A percentile compares a stretch with the other conserved stretches of the same genome.
phyloP scores from a whole-genome alignment of 768 basidiomycete species.

The Collybia nuda region DNA sequence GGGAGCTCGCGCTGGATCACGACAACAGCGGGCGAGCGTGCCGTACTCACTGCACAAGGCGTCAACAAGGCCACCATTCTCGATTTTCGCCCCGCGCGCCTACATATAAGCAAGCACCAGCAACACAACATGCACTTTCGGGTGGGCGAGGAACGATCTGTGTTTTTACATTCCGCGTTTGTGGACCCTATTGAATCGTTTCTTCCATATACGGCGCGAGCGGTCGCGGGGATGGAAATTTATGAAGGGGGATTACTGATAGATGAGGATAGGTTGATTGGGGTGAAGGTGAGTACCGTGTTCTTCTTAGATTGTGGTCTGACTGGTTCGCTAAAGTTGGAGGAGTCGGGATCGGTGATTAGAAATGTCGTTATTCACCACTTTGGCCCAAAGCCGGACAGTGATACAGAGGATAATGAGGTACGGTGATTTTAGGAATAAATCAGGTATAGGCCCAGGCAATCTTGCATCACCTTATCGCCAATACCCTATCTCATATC shows the following conservation, averaged over 20 bases:
- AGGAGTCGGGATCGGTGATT: no score
- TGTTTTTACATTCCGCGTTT: not conserved
- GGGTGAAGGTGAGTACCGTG: not conserved
- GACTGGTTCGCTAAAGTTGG: no score
- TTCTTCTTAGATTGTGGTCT: no score
- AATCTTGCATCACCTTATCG: no score
- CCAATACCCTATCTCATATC: no score
- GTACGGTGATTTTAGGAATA: no score
- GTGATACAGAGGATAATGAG: no score
- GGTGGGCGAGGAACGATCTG: not conserved
- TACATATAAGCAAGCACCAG: not conserved
- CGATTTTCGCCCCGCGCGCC: not conserved
- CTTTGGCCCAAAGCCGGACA: no score
- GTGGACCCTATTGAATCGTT: not conserved
- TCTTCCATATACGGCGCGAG: not conserved
- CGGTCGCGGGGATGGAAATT: not conserved
- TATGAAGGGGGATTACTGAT: not conserved
- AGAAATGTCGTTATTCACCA: no score
- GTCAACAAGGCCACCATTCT: not conserved
- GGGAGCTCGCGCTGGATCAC: slow-evolving; percentile 39
- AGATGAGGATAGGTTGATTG: slow-evolving; percentile 4
- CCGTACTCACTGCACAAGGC: slow-evolving; percentile 7
- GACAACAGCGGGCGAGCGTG: slow-evolving; percentile 32
- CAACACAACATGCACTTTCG: no score
- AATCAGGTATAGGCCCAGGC: no score